Percentiles rank a stretch among this genome's conserved stretches.
Conservation (phyloP, 2,329 filamentous ascomycete genomes). For the Zymoseptoria ardabiliae region DNA sequence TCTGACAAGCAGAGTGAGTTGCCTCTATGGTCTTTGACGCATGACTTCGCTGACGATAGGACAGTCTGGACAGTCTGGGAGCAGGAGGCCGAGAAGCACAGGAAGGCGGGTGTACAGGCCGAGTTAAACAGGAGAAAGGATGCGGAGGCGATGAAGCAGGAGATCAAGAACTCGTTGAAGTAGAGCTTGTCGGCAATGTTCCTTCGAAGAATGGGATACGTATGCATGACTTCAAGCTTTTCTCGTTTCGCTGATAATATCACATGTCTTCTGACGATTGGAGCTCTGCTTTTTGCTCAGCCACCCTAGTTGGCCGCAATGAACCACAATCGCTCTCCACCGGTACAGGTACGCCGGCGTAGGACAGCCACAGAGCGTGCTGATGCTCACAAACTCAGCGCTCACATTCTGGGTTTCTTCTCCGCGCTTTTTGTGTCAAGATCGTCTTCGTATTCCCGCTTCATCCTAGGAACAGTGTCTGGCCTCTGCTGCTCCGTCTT, state of each 20-base stretch:
- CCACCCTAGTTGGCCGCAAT: no score
- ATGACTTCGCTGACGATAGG: neutral
- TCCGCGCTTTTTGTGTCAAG: no score
- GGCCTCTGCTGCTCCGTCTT: neutral
- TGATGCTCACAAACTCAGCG: no score
- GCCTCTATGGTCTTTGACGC: neutral
- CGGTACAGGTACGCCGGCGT: no score
- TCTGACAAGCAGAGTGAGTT: conserved; percentile 81
- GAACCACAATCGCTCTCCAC: no score
- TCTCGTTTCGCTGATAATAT: conserved; percentile 4
- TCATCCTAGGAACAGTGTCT: neutral
- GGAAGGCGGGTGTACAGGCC: conserved; percentile 18
- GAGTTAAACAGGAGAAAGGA: conserved; percentile 27
- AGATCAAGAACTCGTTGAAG: conserved; percentile 28
- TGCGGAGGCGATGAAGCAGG: conserved; percentile 24
- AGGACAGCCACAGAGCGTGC: no score
- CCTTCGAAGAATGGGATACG: neutral
- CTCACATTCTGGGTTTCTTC: no score
- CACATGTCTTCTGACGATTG: neutral
- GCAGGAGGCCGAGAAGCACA: conserved; percentile 23
- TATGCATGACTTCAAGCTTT: neutral
- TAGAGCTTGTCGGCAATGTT: neutral
- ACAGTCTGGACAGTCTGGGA: conserved; percentile 33
- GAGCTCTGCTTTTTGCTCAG: no score
- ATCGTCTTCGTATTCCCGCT: neutral